These are phyloP conservation scores for Samsoniella hepiali DNA, from an alignment of 2,329 filamentous ascomycete species.

Conservation along the genomic window DNA sequence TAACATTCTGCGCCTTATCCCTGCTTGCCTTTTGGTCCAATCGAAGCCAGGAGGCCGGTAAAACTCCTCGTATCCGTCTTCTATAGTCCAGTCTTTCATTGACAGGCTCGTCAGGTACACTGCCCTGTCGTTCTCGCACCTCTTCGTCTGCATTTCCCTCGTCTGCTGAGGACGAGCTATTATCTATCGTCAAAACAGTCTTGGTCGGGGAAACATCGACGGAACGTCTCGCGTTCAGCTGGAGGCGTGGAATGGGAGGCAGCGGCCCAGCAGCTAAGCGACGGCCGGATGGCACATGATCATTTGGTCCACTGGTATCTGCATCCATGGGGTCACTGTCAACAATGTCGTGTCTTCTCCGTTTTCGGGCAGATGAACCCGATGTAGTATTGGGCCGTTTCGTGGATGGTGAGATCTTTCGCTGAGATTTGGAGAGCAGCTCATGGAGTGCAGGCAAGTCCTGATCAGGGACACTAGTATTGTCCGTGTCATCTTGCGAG, in stretches of 20 bases:
- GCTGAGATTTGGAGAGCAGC: conserved; percentile 27
- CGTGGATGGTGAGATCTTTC: conserved; percentile 8
- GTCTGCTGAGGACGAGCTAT: background rate
- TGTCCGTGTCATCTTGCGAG: conserved; percentile 35
- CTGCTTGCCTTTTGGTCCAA: conserved; percentile 48
- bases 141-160: background rate
- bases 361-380: conserved; percentile 30
- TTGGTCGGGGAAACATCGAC: background rate
- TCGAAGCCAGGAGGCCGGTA: conserved; percentile 66
- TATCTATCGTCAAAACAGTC: conserved; percentile 8
- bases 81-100: conserved; percentile 41
- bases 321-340: conserved; percentile 33
- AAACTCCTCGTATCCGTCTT: conserved; percentile 55
- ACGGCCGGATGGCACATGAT: background rate
- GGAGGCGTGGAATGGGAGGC: conserved; percentile 15
- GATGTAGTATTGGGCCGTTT: conserved; percentile 28
- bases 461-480: conserved; percentile 36
- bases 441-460: conserved; percentile 39
- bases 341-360: conserved; percentile 30
- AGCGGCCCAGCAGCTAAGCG: conserved; percentile 1
- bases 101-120: conserved; percentile 31
- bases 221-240: background rate
- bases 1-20: conserved; percentile 30
- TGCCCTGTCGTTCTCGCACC: conserved; percentile 11
- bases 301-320: too few species aligned